phyloP scores from a whole-genome alignment of 2,329 filamentous ascomycete species.

The Talaromyces funiculosus region DNA sequence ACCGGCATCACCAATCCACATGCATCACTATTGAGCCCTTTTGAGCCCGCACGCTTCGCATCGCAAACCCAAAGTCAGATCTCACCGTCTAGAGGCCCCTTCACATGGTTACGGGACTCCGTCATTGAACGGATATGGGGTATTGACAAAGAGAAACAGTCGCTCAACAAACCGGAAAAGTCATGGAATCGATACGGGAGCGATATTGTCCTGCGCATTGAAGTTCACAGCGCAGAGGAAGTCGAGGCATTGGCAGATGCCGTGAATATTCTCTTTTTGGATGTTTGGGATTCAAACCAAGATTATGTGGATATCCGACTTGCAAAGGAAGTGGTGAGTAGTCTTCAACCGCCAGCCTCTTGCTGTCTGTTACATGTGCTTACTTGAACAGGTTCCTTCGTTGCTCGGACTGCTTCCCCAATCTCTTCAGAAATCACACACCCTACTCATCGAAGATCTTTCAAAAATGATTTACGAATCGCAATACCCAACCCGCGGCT shows the following conservation, averaged over 20 bases:
- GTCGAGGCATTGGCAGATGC: constrained; percentile 67
- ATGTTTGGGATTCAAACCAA: constrained; percentile 81
- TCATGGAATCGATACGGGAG: constrained; percentile 58
- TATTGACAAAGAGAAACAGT: constrained; percentile 23
- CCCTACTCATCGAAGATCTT: constrained; percentile 72
- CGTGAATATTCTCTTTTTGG: constrained; percentile 68
- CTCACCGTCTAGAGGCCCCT: constrained; percentile 28
- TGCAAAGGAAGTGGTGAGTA: constrained; percentile 63
- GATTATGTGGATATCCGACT: constrained; percentile 82
- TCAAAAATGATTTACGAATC: constrained; percentile 70
- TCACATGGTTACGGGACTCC: constrained; percentile 37
- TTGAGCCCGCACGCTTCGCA: constrained; percentile 27
- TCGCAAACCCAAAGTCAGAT: constrained; percentile 25
- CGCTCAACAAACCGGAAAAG: constrained; percentile 26
- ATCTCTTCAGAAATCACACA: constrained; percentile 66
- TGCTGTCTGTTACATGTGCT: background rate
- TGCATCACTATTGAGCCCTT: constrained; percentile 22
- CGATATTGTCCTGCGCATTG: constrained; percentile 87
- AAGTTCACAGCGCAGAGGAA: constrained; percentile 63
- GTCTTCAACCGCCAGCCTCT: background rate
- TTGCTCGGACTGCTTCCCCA: constrained; percentile 71
- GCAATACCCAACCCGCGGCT: constrained; percentile 23
- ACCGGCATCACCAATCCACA: constrained; percentile 26
- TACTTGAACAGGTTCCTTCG: constrained; percentile 53
- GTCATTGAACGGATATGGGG: constrained; percentile 42